These are phyloP conservation scores for Kurtzmaniella quercitrusa DNA, from an alignment of 1,139 yeast genomes.

Conservation along the genomic window DNA sequence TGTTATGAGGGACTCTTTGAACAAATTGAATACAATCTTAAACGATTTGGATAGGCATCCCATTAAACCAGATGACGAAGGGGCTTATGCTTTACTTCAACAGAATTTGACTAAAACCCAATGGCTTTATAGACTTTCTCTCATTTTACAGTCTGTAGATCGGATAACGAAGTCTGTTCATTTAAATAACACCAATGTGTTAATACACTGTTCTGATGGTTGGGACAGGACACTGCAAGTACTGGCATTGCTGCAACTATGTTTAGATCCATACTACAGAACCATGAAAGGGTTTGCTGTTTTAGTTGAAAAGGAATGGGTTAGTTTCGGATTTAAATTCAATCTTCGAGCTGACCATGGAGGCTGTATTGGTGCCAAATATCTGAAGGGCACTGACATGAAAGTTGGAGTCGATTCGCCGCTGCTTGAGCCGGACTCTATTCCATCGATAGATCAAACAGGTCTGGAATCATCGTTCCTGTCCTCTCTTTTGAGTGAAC, in stretches of 20 bases:
- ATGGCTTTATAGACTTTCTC: constrained; percentile 74
- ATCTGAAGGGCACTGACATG: not conserved
- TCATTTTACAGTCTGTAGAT: constrained; percentile 73
- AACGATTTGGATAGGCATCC: constrained; percentile 63
- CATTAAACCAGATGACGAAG: constrained; percentile 19
- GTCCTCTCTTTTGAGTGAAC: not conserved
- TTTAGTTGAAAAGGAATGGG: constrained; percentile 90
- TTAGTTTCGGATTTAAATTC: constrained; percentile 89
- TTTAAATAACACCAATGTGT: constrained; percentile 73
- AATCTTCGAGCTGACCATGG: constrained; percentile 79
- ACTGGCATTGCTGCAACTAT: constrained; percentile 76
- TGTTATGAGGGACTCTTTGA: constrained; percentile 84
- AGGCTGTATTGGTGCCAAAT: constrained; percentile 41
- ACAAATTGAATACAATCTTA: constrained; percentile 57
- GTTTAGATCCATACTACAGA: constrained; percentile 86
- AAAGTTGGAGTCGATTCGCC: not conserved
- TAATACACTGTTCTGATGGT: constrained; percentile 95
- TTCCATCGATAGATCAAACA: constrained; percentile 2
- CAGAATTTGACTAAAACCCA: constrained; percentile 57
- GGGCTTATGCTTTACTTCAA: constrained; percentile 31
- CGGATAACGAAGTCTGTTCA: constrained; percentile 76
- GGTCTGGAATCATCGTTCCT: not conserved
- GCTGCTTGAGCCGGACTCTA: not conserved
- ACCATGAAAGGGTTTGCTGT: constrained; percentile 84
- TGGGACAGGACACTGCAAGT: constrained; percentile 97